Evolutionary conservation across 2,329 filamentous ascomycete genomes (phyloP), one percentile per base, ranked within the genome.

Genomic region (Nannizziopsis barbatae): DNA sequence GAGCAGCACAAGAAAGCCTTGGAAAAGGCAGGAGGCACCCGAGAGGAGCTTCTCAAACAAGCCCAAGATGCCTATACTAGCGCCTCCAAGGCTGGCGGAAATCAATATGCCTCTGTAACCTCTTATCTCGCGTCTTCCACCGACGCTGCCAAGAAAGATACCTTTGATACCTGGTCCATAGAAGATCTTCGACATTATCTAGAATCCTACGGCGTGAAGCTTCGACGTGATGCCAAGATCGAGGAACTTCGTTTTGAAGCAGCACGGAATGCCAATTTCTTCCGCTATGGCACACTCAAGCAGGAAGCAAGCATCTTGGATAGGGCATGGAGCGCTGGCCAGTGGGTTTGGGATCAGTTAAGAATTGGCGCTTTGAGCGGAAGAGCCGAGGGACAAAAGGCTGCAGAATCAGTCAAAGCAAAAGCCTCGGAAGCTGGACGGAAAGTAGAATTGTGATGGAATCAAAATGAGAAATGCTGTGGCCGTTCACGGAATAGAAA

Each of bases 161-260:
- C 76, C 1, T 90, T 90, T 54, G 79, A 87, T 45, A 77, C 77
- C 0, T 90, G 85, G 85, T 83, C 73, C 18, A 70, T 74, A 43
- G 75, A 72, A 36, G 83, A 90, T 20, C 71, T 92, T 53, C 89
- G 90, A 72, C 70, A 77, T 1, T 90, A 89, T 60, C 76, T 90
- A 5, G 85, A 90, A 61, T 83, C 79, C 53, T 90, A 87, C 55
- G 86, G 86, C 33, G 70, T 90, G 36, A 73, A 75, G 47, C 70
- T 76, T 36, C 82, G 81, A 38, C 82, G 86, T 62, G 81, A 81
- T 5, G 80, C 79, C 14, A 82, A 71, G 50, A 57, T 80, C 49
- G 83, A 89, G 51, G 75, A 87, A 60, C 72, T 90, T 15, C 77
- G 79, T 52, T 83, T 83, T 7, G 72, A 79, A 51, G 85, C 83